Evolutionary conservation across 129 eudicot genomes (phyloP).

Genomic region (Escallonia rubra): DNA sequence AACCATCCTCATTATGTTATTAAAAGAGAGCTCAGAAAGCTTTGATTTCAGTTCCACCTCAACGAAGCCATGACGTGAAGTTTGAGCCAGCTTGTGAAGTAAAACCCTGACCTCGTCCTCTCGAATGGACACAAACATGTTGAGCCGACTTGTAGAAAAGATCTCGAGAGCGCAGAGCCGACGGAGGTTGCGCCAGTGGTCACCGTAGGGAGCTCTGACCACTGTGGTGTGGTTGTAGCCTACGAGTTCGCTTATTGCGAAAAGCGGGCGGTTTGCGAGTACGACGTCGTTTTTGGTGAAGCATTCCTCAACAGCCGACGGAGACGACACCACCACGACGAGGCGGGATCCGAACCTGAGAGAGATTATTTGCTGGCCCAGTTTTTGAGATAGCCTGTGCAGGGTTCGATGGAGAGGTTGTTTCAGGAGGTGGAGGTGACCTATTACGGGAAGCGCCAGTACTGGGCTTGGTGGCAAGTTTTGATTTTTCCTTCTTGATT

Average conservation of each 20-base stretch:
- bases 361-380: constrained; percentile 28
- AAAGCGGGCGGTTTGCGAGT: constrained; percentile 24
- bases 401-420: constrained; percentile 29
- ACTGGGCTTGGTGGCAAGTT: constrained; percentile 25
- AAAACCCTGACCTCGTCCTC: constrained; percentile 13
- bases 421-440: constrained; percentile 36
- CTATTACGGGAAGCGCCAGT: constrained; percentile 21
- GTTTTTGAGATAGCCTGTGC: constrained; percentile 15
- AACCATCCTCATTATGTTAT: constrained; percentile 23
- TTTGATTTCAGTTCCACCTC: constrained; percentile 20
- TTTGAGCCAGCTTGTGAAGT: background rate
- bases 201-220: constrained; percentile 25
- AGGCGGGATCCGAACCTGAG: constrained; percentile 30
- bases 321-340: constrained; percentile 23
- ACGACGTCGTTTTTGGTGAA: constrained; percentile 34
- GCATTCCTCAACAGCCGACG: constrained; percentile 22
- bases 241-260: constrained; percentile 10
- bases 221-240: constrained; percentile 29
- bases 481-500: too few species aligned
- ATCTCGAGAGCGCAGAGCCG: constrained; percentile 19
- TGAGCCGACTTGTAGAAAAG: constrained; percentile 23
- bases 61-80: background rate
- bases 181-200: constrained; percentile 36
- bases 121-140: constrained; percentile 14
- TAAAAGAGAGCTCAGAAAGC: constrained; percentile 18